phyloP scores from a whole-genome alignment of 1,284 basidiomycete species.

The Sporisorium reilianum region DNA sequence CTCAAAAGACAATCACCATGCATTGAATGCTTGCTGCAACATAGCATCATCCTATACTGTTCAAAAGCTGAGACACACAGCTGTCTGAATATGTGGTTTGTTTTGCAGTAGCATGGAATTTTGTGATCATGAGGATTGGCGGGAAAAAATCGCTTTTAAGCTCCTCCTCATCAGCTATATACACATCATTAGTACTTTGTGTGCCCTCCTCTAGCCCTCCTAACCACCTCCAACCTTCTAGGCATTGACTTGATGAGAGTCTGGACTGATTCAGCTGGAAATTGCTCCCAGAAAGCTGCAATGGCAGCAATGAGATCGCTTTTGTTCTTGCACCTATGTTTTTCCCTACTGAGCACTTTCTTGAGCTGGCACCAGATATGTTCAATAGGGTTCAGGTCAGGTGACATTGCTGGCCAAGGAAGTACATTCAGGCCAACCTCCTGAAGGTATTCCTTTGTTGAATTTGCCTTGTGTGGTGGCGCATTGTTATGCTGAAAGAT shows the following conservation, averaged over 20 bases:
- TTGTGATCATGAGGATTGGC: too few relatives aligned
- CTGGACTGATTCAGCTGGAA: constrained; percentile 7
- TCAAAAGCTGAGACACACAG: constrained; percentile 9
- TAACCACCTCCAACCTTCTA: constrained; percentile 4
- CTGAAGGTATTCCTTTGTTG: constrained; percentile 7
- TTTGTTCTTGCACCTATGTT: too few relatives aligned
- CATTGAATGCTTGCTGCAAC: neutral
- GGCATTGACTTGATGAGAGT: constrained; percentile 12
- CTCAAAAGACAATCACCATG: neutral
- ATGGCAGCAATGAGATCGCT: too few relatives aligned
- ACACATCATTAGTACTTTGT: constrained; percentile 6
- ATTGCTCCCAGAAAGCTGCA: neutral
- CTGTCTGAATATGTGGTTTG: neutral
- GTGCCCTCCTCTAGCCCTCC: constrained; percentile 5
- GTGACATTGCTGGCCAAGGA: constrained; percentile 12
- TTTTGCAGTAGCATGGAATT: too few relatives aligned
- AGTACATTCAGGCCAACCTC: constrained; percentile 4
- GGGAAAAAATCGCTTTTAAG: neutral
- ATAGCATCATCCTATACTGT: neutral
- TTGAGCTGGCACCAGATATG: constrained; percentile 12
- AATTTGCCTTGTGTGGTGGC: neutral
- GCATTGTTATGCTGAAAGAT: neutral
- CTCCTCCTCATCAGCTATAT: constrained; percentile 12
- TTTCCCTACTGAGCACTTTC: too few relatives aligned
- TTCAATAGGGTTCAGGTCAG: constrained; percentile 13